Conservation (phyloP, 148 eudicot genomes). For the Spergularia marina region DNA sequence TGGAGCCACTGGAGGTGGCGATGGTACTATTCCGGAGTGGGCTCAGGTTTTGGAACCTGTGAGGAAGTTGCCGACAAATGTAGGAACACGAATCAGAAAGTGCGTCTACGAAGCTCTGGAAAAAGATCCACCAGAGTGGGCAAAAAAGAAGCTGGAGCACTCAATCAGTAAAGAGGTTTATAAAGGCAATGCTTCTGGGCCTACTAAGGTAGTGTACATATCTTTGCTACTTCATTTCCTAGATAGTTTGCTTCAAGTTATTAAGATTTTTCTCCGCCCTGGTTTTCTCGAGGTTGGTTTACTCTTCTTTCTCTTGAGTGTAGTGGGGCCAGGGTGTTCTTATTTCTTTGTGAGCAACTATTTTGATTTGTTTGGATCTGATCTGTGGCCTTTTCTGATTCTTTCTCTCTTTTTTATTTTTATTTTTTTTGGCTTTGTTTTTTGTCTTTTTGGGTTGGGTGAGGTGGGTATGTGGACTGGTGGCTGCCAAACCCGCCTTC, state of each 20-base stretch:
- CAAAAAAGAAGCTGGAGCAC: constrained; percentile 58
- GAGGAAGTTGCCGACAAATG: constrained; percentile 77
- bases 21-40: constrained; percentile 61
- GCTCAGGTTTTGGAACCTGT: constrained; percentile 67
- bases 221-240: neutral
- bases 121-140: constrained; percentile 79
- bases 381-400: neutral
- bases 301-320: neutral
- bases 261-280: neutral
- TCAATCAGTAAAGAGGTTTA: constrained; percentile 78
- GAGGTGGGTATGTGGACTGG: too few species aligned
- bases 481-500: neutral
- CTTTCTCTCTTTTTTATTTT: neutral
- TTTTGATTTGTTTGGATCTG: neutral
- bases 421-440: too few species aligned
- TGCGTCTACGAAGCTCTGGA: constrained; percentile 60
- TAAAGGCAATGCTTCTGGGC: constrained; percentile 83
- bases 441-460: too few species aligned
- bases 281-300: neutral
- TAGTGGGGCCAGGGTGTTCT: neutral
- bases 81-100: constrained; percentile 69
- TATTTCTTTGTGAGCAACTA: neutral
- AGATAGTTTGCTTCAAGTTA: neutral
- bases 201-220: constrained; percentile 55
- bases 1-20: constrained; percentile 27